Evolutionary conservation across 257 asterid species (phyloP).

Genomic region (Apocynum venetum): DNA sequence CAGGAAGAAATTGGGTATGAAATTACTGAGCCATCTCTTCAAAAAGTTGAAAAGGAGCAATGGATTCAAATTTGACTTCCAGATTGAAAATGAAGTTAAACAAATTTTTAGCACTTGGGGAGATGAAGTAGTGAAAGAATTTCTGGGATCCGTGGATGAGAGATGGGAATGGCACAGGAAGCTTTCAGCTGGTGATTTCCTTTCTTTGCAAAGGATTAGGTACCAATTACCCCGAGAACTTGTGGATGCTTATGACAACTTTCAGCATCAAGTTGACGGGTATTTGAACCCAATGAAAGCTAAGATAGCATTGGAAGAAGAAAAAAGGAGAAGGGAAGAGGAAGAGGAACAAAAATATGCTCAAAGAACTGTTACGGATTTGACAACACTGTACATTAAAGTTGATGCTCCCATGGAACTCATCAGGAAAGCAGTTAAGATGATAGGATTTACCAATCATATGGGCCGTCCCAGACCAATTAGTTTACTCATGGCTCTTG

Average conservation of each 20-base stretch:
- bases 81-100: constrained; percentile 57
- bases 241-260: constrained; percentile 64
- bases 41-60: constrained; percentile 59
- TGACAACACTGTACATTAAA: constrained; percentile 60
- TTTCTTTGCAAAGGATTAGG: constrained; percentile 64
- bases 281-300: constrained; percentile 67
- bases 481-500: constrained; percentile 66
- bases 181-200: constrained; percentile 74
- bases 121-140: constrained; percentile 67
- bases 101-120: constrained; percentile 67
- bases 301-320: constrained; percentile 54
- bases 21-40: constrained; percentile 50
- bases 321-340: constrained; percentile 47
- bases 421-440: constrained; percentile 51
- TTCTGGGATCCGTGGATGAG: constrained; percentile 59
- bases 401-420: constrained; percentile 80
- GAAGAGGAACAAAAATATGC: constrained; percentile 70
- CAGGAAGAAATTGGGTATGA: constrained; percentile 77
- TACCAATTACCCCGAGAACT: constrained; percentile 77
- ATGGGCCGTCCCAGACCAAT: constrained; percentile 97
- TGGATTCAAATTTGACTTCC: constrained; percentile 50
- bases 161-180: constrained; percentile 74
- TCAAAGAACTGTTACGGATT: constrained; percentile 56
- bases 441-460: constrained; percentile 69
- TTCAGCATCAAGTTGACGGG: constrained; percentile 66